phyloP scores from a whole-genome alignment of 805 yeast genomes.

The Candida ficus region DNA sequence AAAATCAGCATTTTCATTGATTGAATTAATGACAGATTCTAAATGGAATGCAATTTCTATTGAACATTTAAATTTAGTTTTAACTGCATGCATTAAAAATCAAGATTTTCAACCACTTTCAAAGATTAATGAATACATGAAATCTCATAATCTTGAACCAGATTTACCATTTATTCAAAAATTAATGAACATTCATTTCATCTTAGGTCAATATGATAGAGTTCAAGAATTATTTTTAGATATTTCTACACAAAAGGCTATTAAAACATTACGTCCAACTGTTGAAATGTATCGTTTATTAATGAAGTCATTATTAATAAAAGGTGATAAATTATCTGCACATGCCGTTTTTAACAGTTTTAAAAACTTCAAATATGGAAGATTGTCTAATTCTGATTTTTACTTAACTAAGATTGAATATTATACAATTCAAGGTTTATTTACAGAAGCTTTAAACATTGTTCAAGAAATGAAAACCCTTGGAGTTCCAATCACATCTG shows the following conservation, averaged over 20 bases:
- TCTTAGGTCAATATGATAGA: conserved; percentile 8
- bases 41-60: conserved; percentile 1
- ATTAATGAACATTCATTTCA: conserved; percentile 13
- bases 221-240: conserved; percentile 10
- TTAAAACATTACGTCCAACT: conserved; percentile 1
- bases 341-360: conserved; percentile 6
- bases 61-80: conserved; percentile 8
- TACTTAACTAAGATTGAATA: conserved; percentile 6
- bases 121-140: conserved; percentile 13
- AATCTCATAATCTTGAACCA: conserved; percentile 9
- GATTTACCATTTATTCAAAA: conserved; percentile 10
- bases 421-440: conserved; percentile 11
- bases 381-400: background rate
- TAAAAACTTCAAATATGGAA: background rate
- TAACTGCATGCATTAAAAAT: conserved; percentile 12
- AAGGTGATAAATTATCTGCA: conserved; percentile 10
- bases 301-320: conserved; percentile 16
- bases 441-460: conserved; percentile 28
- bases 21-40: conserved; percentile 14
- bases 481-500: conserved; percentile 12
- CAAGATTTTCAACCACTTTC: conserved; percentile 8
- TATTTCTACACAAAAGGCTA: background rate
- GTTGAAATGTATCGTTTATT: conserved; percentile 9
- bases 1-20: conserved; percentile 12
- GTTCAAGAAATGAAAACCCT: conserved; percentile 25